A percentile compares a stretch with the other conserved stretches of the same genome.
Conservation (phyloP, 2,329 filamentous ascomycete genomes). For the Botrytis hyacinthi region DNA sequence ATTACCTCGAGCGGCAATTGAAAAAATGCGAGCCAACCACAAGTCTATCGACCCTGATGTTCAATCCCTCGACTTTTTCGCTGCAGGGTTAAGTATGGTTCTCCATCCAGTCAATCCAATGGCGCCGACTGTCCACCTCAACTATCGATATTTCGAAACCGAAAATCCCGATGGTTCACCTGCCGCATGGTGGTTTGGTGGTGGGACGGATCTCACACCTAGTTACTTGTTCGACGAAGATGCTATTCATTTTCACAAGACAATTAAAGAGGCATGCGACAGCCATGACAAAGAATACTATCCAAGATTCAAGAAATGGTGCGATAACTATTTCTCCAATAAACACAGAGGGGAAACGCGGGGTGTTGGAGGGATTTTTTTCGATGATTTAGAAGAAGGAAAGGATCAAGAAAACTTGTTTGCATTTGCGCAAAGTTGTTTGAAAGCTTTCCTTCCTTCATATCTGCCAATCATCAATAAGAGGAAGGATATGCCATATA, state of each 20-base stretch:
- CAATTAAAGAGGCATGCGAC: constrained; percentile 90
- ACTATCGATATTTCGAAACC: constrained; percentile 98
- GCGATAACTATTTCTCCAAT: constrained; percentile 94
- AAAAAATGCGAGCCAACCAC: constrained; percentile 92
- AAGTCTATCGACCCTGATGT: constrained; percentile 79
- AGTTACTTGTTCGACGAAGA: constrained; percentile 96
- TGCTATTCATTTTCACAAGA: constrained; percentile 92
- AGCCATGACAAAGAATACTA: constrained; percentile 91
- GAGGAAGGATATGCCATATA: constrained; percentile 90
- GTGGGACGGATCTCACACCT: constrained; percentile 90
- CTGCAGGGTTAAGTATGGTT: constrained; percentile 87
- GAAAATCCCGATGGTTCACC: constrained; percentile 75
- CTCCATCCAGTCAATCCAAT: constrained; percentile 93
- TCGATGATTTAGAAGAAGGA: constrained; percentile 89
- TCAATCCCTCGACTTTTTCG: constrained; percentile 90
- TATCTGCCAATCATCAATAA: constrained; percentile 87
- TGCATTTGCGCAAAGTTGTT: constrained; percentile 79
- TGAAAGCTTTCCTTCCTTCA: constrained; percentile 83
- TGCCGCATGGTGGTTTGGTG: constrained; percentile 97
- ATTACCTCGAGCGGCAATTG: constrained; percentile 80
- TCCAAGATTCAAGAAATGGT: constrained; percentile 95
- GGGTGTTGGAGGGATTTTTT: constrained; percentile 95
- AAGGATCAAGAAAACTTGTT: constrained; percentile 89
- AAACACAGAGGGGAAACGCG: constrained; percentile 85
- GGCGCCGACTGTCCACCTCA: constrained; percentile 95